Conservation (phyloP, 2,329 filamentous ascomycete genomes). For the Paraconiothyrium sp. region DNA sequence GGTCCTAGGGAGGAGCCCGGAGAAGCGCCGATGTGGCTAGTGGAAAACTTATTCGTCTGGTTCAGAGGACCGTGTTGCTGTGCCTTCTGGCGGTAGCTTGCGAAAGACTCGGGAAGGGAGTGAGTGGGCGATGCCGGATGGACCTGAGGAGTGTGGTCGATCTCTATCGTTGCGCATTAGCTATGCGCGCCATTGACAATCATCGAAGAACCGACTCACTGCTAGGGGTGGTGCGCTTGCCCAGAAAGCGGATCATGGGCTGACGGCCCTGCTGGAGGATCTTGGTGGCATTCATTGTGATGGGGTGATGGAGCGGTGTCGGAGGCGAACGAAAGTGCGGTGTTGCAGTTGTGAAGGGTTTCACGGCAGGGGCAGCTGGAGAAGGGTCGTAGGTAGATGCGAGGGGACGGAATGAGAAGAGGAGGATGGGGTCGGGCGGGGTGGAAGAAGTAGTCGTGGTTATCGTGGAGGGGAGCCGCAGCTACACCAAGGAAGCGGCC, state of each 20-base stretch:
- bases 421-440: conserved; percentile 13
- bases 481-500: conserved; percentile 9
- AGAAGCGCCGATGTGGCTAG: conserved; percentile 64
- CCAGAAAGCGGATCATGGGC: conserved; percentile 62
- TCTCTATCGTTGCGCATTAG: conserved; percentile 58
- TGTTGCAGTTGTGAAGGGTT: conserved; percentile 3
- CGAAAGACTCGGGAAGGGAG: conserved; percentile 74
- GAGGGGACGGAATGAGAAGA: background rate
- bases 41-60: conserved; percentile 41
- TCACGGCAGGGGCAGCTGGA: conserved; percentile 5
- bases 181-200: conserved; percentile 7
- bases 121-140: conserved; percentile 76
- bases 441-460: conserved; percentile 13
- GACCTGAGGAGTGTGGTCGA: conserved; percentile 77
- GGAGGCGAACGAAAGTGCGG: conserved; percentile 13
- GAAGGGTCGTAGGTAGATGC: background rate
- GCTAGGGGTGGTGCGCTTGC: conserved; percentile 57
- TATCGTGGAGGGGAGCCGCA: conserved; percentile 30
- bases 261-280: conserved; percentile 58
- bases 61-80: conserved; percentile 79
- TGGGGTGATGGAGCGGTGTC: conserved; percentile 23
- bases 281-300: conserved; percentile 57
- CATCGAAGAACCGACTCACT: conserved; percentile 44
- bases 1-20: conserved; percentile 77
- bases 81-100: conserved; percentile 78